Base-by-base conservation (phyloP, 1,284 basidiomycete species). In the Sparassis latifolia region DNA sequence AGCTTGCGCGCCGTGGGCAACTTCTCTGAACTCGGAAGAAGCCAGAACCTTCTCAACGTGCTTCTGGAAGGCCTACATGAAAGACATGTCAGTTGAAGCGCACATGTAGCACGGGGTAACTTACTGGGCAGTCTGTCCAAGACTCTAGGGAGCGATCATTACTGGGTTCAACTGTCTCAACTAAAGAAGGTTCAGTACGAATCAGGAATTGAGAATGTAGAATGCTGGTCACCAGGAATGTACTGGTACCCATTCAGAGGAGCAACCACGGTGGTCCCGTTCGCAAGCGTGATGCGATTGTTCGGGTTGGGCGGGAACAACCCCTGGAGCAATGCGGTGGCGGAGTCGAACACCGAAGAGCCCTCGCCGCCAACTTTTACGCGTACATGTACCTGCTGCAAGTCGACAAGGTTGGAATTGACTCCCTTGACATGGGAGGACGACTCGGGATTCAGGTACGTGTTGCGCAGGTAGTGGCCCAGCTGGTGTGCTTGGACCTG, bases 241-340 rank as follows among this genome's bases (percentile, higher is more conserved):
- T 91, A 92, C 67, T 90, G 87, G 67, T 93, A 94, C 1, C 92
- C 91, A 6, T 79, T 78, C n/a, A 92, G 77, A 35, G 89, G 89
- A 20, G 88, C 84, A 6, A 80, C 68, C 44, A 94, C 73, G 10
- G 74, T 80, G 10, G 80, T 80, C 54, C 84, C 89, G 58, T 95
- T 91, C 6, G 91, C 90, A 12, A 92, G 79, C 44, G 75, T 71
- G 59, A 85, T 84, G 63, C 78, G 82, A 72, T 86, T 84, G 44
- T 77, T 72, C 38, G 73, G 69, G 63, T 77, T 86, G 28, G 88
- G 86, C 28, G 89, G 88, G 77, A 82, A 91, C 42, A 89, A 71
- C 37, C 87, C 89, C 67, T 92, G 89, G 38, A 90, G 76, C 44
- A 87, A 72, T 28, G 86, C 84, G 47, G 86, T 85, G 33, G 84